phyloP scores from a whole-genome alignment of 1,139 yeast species.

The Nadsonia starkeyi-henricii region DNA sequence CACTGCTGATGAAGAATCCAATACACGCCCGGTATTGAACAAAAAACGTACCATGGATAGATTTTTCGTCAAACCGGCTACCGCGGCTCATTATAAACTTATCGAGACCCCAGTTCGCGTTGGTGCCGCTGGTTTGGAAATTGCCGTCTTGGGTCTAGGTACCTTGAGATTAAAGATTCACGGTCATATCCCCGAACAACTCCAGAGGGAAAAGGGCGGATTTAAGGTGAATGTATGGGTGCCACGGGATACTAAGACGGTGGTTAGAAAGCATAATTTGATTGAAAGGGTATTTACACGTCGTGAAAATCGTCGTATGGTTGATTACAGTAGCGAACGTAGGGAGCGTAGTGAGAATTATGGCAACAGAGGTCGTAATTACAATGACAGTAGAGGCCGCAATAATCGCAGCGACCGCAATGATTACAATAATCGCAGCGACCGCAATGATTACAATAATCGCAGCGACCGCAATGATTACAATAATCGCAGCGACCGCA shows the following conservation, averaged over 20 bases:
- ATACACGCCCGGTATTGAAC: too few species aligned
- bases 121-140: constrained; percentile 7
- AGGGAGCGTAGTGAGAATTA: too few species aligned
- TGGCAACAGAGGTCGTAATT: too few species aligned
- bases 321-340: too few species aligned
- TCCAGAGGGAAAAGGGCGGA: neutral
- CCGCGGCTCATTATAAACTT: neutral
- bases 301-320: too few species aligned
- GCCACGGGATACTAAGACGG: neutral
- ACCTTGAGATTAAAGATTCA: neutral
- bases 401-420: too few species aligned
- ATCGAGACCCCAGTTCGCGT: constrained; percentile 2
- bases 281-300: neutral
- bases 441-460: too few species aligned
- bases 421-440: too few species aligned
- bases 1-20: too few species aligned
- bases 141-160: constrained; percentile 8
- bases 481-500: too few species aligned
- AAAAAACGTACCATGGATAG: constrained; percentile 3
- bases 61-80: constrained; percentile 7
- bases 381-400: too few species aligned
- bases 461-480: too few species aligned
- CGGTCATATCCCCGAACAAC: neutral
- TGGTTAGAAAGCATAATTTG: neutral
- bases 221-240: neutral